phyloP scores from a whole-genome alignment of 768 basidiomycete species.

The Auricularia heimuer region DNA sequence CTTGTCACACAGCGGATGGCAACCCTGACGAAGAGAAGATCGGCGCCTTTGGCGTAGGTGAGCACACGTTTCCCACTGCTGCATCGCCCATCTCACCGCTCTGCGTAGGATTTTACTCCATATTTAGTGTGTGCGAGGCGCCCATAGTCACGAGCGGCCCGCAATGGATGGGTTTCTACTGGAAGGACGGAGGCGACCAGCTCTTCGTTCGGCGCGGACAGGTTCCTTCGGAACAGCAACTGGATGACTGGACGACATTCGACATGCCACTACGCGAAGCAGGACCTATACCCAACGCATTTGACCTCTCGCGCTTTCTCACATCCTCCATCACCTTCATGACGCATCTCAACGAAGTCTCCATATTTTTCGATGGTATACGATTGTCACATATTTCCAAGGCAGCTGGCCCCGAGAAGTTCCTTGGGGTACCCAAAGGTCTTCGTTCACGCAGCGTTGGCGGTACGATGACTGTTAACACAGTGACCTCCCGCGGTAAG shows the following conservation, averaged over 20 bases:
- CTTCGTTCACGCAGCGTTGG: constrained; percentile 46
- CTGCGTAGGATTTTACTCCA: constrained; percentile 16
- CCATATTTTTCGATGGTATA: constrained; percentile 74
- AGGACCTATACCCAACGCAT: constrained; percentile 64
- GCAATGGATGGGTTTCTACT: constrained; percentile 93
- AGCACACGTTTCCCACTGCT: constrained; percentile 13
- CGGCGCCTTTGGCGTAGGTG: constrained; percentile 87
- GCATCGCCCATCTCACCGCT: constrained; percentile 17
- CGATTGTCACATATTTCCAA: constrained; percentile 61
- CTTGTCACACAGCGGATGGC: constrained; percentile 54
- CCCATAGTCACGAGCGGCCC: constrained; percentile 39
- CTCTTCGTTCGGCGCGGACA: constrained; percentile 75
- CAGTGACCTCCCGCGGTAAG: constrained; percentile 57
- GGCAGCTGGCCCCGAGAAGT: constrained; percentile 40
- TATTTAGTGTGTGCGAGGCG: constrained; percentile 22
- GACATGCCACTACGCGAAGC: constrained; percentile 82
- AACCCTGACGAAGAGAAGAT: constrained; percentile 94
- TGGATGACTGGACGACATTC: constrained; percentile 71
- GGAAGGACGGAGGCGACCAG: constrained; percentile 89
- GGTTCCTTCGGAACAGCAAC: constrained; percentile 31
- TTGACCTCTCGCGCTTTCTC: constrained; percentile 85
- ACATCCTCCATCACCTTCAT: constrained; percentile 92
- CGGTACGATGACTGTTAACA: constrained; percentile 58
- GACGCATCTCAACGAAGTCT: constrained; percentile 62
- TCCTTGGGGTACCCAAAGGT: constrained; percentile 42